Evolutionary conservation across 2,329 filamentous ascomycete species (phyloP).

Genomic region (Verticillium isaacii): DNA sequence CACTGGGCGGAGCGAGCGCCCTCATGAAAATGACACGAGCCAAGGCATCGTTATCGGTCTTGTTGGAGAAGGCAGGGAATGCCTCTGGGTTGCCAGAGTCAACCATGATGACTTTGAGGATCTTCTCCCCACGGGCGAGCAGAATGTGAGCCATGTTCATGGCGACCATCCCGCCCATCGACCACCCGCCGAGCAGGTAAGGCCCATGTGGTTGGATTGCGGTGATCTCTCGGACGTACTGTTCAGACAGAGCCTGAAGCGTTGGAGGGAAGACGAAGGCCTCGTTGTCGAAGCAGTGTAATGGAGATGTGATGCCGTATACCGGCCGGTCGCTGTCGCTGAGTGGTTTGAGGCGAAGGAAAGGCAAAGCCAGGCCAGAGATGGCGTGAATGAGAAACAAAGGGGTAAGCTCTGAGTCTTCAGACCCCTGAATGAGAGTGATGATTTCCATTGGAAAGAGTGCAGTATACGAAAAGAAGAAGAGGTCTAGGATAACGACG

Average conservation of each 20-base stretch:
- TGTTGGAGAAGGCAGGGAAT: slow-evolving; percentile 11
- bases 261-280: slow-evolving; percentile 13
- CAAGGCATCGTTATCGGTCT: slow-evolving; percentile 10
- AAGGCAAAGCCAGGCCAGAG: slow-evolving; percentile 16
- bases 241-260: slow-evolving; percentile 13
- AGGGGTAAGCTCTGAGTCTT: slow-evolving; percentile 13
- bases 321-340: slow-evolving; percentile 13
- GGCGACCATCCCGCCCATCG: slow-evolving; percentile 19
- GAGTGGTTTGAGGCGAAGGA: slow-evolving; percentile 14
- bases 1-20: background rate
- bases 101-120: slow-evolving; percentile 19
- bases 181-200: slow-evolving; percentile 18
- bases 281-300: slow-evolving; percentile 13
- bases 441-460: slow-evolving; percentile 14
- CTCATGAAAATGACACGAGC: slow-evolving; percentile 4
- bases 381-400: slow-evolving; percentile 17
- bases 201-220: slow-evolving; percentile 16
- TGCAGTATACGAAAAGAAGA: background rate
- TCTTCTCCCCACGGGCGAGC: slow-evolving; percentile 9
- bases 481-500: too few species aligned
- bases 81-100: slow-evolving; percentile 18
- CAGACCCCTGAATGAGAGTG: slow-evolving; percentile 16
- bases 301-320: slow-evolving; percentile 17
- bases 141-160: slow-evolving; percentile 18
- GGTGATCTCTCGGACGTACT: slow-evolving; percentile 14